Evolutionary conservation across 163 green algal species (phyloP), one percentile per base, ranked within the genome.

Genomic region (Chlamydomonas reinhardtii): DNA sequence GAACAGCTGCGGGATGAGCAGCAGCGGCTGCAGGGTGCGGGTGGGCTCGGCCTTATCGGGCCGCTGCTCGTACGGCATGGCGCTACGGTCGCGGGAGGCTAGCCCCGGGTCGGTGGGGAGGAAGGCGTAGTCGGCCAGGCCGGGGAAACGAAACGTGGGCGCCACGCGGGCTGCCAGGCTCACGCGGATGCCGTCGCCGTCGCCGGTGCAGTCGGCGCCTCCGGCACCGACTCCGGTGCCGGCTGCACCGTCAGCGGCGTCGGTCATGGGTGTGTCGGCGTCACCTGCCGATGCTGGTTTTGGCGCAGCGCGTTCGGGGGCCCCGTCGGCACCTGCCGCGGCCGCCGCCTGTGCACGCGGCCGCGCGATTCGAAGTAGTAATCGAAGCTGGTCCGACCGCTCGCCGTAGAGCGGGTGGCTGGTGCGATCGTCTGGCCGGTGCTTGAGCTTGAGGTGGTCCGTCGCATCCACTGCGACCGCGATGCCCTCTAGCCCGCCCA

Each of bases 41-140:
- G 85, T 90, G n/a, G 91, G 91, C 88, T 94, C 91, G 1, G 88
- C 83, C 8, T 27, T n/a, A 17, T 85, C 88, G 8, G 85, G 76
- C 11, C 86, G 69, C 37, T 92, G 90, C 29, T 76, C 59, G 65
- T 81, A 70, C 4, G 75, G 85, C 62, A 88, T 74, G 6, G 35
- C 22, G 15, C 72, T 54, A 4, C 64, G 78, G 35, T 32, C 64
- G 6, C 86, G 86, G 12, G 22, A 34, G 9, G 52, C 2, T 11
- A 73, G 27, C 17, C 72, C 25, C 3, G 74, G 80, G 88, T 93
- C 91, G 17, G 85, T 24, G 19, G 84, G 78, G 17, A 94, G 39
- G 79, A 92, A 96, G 76, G 94, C 91, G 68, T 88, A 95, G 82
- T 96, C 93, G 19, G 92, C 90, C 69, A 96, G 86, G 65, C 91